Conservation (phyloP, 768 basidiomycete genomes). For the Macrolepiota albuminosa region DNA sequence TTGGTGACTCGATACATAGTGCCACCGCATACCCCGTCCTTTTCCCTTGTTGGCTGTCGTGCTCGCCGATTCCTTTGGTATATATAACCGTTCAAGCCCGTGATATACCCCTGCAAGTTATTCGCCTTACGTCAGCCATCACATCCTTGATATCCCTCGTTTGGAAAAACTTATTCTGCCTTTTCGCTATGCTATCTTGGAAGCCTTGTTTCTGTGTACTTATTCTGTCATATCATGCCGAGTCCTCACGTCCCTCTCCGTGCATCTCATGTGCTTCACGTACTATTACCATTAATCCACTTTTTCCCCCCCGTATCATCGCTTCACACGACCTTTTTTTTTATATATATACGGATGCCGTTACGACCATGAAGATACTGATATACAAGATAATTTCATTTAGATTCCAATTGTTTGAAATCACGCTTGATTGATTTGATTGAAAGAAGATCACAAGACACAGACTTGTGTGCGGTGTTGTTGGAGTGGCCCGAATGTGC, state of each 20-base stretch:
- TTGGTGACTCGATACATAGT: neutral
- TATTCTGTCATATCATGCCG: conserved; percentile 3
- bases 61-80: conserved; percentile 17
- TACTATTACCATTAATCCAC: conserved; percentile 9
- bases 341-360: conserved; percentile 8
- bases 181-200: conserved; percentile 9
- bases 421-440: neutral
- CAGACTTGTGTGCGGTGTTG: neutral
- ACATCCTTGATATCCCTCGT: neutral
- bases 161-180: conserved; percentile 6
- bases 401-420: conserved; percentile 6
- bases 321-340: conserved; percentile 11
- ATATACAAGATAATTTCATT: conserved; percentile 12
- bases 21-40: conserved; percentile 2
- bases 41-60: conserved; percentile 14
- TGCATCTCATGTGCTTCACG: conserved; percentile 6
- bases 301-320: neutral
- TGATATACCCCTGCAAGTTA: conserved; percentile 26
- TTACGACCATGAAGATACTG: conserved; percentile 16
- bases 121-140: conserved; percentile 3
- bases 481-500: neutral
- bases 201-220: conserved; percentile 4
- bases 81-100: conserved; percentile 15
- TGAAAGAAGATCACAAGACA: neutral
- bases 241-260: neutral